A percentile compares a stretch with the other conserved stretches of the same genome.
Evolutionary conservation across 768 basidiomycete species (phyloP).

Genomic region (Tricholomella constricta): DNA sequence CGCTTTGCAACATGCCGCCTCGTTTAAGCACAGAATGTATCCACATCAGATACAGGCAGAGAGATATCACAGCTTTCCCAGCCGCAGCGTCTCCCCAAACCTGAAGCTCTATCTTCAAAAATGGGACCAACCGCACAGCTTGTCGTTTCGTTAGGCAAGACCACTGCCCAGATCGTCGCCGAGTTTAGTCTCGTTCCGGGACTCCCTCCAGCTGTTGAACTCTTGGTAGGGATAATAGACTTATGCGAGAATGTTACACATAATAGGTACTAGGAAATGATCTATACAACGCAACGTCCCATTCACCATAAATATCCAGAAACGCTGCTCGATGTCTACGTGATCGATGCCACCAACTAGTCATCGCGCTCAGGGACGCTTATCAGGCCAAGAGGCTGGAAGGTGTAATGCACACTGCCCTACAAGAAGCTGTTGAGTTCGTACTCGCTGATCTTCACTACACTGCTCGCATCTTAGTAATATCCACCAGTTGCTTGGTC

Average conservation of each 20-base stretch:
- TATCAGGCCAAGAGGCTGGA: slow-evolving; percentile 32
- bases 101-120: background rate
- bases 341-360: slow-evolving; percentile 46
- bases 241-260: slow-evolving; percentile 48
- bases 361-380: slow-evolving; percentile 39
- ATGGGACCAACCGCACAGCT: slow-evolving; percentile 14
- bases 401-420: slow-evolving; percentile 31
- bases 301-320: slow-evolving; percentile 27
- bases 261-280: slow-evolving; percentile 41
- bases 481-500: slow-evolving; percentile 26
- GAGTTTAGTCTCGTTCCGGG: slow-evolving; percentile 51
- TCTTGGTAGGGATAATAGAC: slow-evolving; percentile 44
- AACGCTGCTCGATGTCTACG: slow-evolving; percentile 44
- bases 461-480: background rate
- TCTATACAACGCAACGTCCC: background rate
- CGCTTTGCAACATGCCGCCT: background rate
- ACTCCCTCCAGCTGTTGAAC: slow-evolving; percentile 42
- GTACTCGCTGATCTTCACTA: background rate
- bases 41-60: background rate
- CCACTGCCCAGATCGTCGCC: slow-evolving; percentile 46
- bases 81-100: background rate
- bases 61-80: background rate
- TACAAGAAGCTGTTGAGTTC: slow-evolving; percentile 32
- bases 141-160: slow-evolving; percentile 33
- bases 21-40: slow-evolving; percentile 5